phyloP scores from a whole-genome alignment of 1,139 yeast species.

The Schwanniomyces etchellsii region DNA sequence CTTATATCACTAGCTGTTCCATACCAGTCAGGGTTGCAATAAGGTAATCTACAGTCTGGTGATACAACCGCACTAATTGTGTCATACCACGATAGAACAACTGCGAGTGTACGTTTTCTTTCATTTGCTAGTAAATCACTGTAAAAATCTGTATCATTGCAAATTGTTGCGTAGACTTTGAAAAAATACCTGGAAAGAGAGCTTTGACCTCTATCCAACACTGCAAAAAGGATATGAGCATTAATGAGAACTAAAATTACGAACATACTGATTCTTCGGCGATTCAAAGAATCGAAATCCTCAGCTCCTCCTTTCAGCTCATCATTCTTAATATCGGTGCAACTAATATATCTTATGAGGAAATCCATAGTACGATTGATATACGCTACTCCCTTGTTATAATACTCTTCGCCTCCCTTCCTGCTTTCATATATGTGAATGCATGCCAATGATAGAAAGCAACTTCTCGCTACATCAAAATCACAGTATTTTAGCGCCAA shows the following conservation, averaged over 20 bases:
- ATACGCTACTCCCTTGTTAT: constrained; percentile 3
- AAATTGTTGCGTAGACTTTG: constrained; percentile 11
- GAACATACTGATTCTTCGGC: constrained; percentile 7
- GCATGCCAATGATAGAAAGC: constrained; percentile 13
- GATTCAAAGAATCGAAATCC: too few relatives aligned
- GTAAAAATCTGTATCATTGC: constrained; percentile 3
- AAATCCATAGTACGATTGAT: constrained; percentile 1
- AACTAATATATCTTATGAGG: background rate
- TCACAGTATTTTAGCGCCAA: constrained; percentile 13
- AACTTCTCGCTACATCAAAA: constrained; percentile 14
- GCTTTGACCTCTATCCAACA: constrained; percentile 12
- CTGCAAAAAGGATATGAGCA: constrained; percentile 11
- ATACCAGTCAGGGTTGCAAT: constrained; percentile 12
- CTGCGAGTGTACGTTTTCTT: constrained; percentile 27
- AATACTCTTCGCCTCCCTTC: constrained; percentile 14
- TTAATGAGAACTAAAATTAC: constrained; percentile 30
- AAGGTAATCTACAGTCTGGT: constrained; percentile 12
- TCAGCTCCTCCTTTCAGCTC: background rate
- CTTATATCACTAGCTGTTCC: constrained; percentile 7
- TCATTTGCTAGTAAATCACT: constrained; percentile 1
- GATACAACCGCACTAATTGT: constrained; percentile 12
- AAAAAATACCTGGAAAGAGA: constrained; percentile 10
- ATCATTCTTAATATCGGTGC: background rate
- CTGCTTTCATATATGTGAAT: constrained; percentile 12
- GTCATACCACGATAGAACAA: constrained; percentile 14